Base-by-base conservation (phyloP, 345 rosid species). In the Camelina laxa region DNA sequence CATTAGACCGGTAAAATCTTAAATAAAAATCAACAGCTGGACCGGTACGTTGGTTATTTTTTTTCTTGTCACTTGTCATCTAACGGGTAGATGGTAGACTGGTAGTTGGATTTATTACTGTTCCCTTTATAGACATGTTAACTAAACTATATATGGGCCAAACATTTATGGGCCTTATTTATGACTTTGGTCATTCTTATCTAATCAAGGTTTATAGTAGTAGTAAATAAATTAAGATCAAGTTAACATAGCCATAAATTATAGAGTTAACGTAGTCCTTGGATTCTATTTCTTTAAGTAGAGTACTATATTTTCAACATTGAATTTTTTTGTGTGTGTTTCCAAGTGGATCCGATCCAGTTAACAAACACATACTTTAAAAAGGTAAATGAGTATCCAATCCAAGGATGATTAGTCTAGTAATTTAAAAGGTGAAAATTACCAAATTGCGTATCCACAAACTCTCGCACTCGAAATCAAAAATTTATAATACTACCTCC, bases 1-100 rank as follows among this genome's bases (percentile, higher is more conserved):
- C 2, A 2, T 1, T 42, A 14, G 27, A 60, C 62, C 64, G 49
- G 74, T 63, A 0, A 30, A 14, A 30, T 53, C 8, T 21, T 2
- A 42, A 44, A 36, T 36, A 2, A 36, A 36, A 10, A 41, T 54
- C 6, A 38, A 45, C n/a, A 49, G 42, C 38, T 48, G 9, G 31
- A 74, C 67, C 58, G 65, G 58, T 22, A 22, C 24, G 24, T 65
- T 65, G 58, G 77, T 16, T 38, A 39, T 1, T 51, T 61, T 36
- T 33, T 7, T 6, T 1, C 3, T 66, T 33, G 5, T 55, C 8
- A 14, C 51, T 15, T 36, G 36, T 36, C 16, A 67, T 31, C 11
- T 9, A 16, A 24, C 14, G 57, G 54, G 4, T 45, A 30, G 2
- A 7, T 15, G 59, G 44, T 60, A 19, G 50, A 1, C 3, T 15